Percentiles rank a stretch among this genome's conserved stretches.
phyloP scores from a whole-genome alignment of 2,329 filamentous ascomycete species.

The Sclerotinia subarctica region DNA sequence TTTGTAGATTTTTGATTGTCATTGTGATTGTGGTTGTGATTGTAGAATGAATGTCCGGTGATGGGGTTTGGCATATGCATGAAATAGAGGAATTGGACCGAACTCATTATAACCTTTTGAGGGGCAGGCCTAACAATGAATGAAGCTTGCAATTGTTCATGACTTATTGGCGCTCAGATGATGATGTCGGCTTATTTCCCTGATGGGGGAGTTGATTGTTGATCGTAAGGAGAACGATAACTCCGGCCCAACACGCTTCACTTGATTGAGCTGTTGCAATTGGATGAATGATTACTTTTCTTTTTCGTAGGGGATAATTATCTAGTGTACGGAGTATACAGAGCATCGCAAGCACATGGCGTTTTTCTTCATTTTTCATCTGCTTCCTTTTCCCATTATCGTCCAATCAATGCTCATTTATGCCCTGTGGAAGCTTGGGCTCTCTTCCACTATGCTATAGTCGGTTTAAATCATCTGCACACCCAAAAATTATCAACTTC shows the following conservation, averaged over 20 bases:
- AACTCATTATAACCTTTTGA: no score
- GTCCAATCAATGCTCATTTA: not conserved
- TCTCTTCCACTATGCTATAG: no score
- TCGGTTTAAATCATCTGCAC: not conserved
- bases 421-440: slow-evolving; percentile 9
- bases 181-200: not conserved
- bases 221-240: not conserved
- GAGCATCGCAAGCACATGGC: no score
- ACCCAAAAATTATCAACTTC: not conserved
- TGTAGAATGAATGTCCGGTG: not conserved
- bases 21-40: not conserved
- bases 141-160: not conserved
- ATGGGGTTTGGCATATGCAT: not conserved
- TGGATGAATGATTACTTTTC: not conserved
- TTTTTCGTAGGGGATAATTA: not conserved
- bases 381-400: not conserved
- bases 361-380: not conserved
- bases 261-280: not conserved
- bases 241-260: not conserved
- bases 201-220: not conserved
- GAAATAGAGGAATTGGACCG: not conserved
- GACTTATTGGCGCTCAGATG: not conserved
- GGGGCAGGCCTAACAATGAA: not conserved
- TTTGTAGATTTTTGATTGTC: not conserved
- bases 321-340: not conserved